Conservation (phyloP, 1,139 yeast species). For the Zhuliangozyma parablackwelliae region DNA sequence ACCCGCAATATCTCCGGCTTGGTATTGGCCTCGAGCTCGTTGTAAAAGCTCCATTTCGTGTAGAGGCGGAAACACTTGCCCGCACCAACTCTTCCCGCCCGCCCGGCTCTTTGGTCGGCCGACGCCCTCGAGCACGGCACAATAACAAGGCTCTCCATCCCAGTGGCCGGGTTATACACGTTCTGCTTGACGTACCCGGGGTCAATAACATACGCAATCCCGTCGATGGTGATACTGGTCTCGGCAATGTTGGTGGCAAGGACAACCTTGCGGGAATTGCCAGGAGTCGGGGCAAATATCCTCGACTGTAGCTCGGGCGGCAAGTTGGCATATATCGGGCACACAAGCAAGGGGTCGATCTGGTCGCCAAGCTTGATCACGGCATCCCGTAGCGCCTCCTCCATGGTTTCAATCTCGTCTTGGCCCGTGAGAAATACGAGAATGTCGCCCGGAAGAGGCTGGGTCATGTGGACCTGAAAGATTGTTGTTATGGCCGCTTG, state of each 20-base stretch:
- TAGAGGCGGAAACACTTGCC: constrained; percentile 89
- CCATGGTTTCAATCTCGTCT: constrained; percentile 86
- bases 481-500: constrained; percentile 88
- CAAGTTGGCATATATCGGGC: constrained; percentile 89
- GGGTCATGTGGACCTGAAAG: constrained; percentile 70
- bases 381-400: constrained; percentile 66
- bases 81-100: constrained; percentile 97
- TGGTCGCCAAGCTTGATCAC: constrained; percentile 57
- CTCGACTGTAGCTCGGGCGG: constrained; percentile 79
- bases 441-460: constrained; percentile 71
- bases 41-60: constrained; percentile 79
- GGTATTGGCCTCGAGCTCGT: constrained; percentile 75
- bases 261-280: constrained; percentile 75
- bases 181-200: constrained; percentile 92
- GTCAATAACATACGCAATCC: constrained; percentile 83
- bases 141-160: constrained; percentile 85
- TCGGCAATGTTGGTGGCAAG: constrained; percentile 96
- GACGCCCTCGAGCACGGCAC: constrained; percentile 90
- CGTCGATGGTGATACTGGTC: constrained; percentile 92
- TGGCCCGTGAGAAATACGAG: constrained; percentile 90
- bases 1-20: constrained; percentile 87
- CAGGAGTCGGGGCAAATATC: constrained; percentile 87
- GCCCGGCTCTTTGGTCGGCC: constrained; percentile 93
- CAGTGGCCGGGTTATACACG: constrained; percentile 73
- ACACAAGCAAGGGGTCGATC: constrained; percentile 62